phyloP scores from a whole-genome alignment of 225 moss, liverwort and hornwort genomes.

The Physcomitrellopsis africana region DNA sequence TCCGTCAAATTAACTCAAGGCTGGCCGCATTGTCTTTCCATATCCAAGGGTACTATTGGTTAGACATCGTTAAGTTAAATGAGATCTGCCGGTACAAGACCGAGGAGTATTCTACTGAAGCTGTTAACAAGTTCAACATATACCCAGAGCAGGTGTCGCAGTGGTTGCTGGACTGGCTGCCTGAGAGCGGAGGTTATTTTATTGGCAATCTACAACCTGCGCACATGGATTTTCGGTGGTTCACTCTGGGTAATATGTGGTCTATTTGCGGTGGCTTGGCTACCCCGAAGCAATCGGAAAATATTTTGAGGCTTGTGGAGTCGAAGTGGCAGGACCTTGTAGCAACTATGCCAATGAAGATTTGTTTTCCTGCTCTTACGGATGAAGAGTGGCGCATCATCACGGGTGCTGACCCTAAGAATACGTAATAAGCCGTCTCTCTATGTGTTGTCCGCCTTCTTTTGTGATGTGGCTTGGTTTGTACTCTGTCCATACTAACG shows the following conservation, averaged over 20 bases:
- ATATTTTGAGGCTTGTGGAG: constrained; percentile 76
- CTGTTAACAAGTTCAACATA: constrained; percentile 95
- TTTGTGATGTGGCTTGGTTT: neutral
- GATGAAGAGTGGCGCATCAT: constrained; percentile 91
- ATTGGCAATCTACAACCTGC: constrained; percentile 96
- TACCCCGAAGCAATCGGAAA: constrained; percentile 63
- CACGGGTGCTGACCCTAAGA: constrained; percentile 93
- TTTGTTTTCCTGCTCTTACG: constrained; percentile 78
- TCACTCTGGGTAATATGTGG: constrained; percentile 89
- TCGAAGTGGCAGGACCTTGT: constrained; percentile 79
- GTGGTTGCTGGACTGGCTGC: constrained; percentile 90
- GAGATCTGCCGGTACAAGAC: constrained; percentile 91
- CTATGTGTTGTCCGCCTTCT: neutral
- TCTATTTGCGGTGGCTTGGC: constrained; percentile 78
- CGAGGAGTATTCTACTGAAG: constrained; percentile 87
- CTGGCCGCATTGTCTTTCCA: constrained; percentile 83
- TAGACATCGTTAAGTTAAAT: constrained; percentile 78
- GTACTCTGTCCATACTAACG: too few species aligned
- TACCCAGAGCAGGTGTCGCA: constrained; percentile 91
- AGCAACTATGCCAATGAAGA: constrained; percentile 87
- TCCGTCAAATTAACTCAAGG: constrained; percentile 62
- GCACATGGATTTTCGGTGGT: constrained; percentile 96
- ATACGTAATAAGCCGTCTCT: constrained; percentile 52
- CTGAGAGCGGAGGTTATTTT: constrained; percentile 84
- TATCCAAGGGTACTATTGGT: constrained; percentile 93